These are phyloP conservation scores for Thermomucor indicae-seudaticae DNA, from an alignment of 371 early-diverging fungal genomes.

Conservation along the genomic window DNA sequence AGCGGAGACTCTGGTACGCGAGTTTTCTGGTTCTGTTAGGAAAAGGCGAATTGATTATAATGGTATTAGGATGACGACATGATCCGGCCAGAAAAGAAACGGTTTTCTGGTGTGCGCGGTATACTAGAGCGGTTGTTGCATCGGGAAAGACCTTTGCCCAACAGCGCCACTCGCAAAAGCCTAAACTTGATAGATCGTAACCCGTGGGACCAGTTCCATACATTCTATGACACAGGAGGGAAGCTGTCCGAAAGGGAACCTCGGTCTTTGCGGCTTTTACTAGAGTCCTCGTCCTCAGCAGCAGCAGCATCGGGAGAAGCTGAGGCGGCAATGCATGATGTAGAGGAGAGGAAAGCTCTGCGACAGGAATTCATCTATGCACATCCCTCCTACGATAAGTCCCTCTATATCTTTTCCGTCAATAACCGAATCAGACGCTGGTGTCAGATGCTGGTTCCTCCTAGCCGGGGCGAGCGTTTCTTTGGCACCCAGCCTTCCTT, in stretches of 20 bases:
- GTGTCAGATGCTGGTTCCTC: slow-evolving; percentile 54
- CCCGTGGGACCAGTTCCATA: slow-evolving; percentile 11
- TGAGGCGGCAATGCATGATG: slow-evolving; percentile 28
- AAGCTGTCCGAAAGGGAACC: neutral
- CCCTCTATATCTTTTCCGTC: slow-evolving; percentile 52
- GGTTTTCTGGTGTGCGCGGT: slow-evolving; percentile 2
- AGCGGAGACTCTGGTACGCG: neutral
- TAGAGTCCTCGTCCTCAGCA: slow-evolving; percentile 2
- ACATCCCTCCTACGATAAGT: slow-evolving; percentile 62
- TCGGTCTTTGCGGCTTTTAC: neutral
- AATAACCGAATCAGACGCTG: slow-evolving; percentile 48
- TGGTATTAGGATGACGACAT: no score
- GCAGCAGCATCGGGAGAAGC: slow-evolving; percentile 17
- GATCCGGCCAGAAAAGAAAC: neutral
- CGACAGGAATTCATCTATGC: slow-evolving; percentile 54
- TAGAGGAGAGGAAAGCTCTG: slow-evolving; percentile 41
- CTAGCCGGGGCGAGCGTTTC: slow-evolving; percentile 49
- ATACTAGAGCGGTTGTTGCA: neutral
- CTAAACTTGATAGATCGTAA: slow-evolving; percentile 7
- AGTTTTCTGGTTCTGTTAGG: no score
- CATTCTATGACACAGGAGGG: slow-evolving; percentile 5
- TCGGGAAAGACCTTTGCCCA: neutral
- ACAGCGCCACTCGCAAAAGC: slow-evolving; percentile 5
- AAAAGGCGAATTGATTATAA: no score
- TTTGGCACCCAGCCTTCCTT: slow-evolving; percentile 46